Evolutionary conservation across 2,329 filamentous ascomycete genomes (phyloP), one percentile per base, ranked within the genome.

Genomic region (Leptographium radiaticola): DNA sequence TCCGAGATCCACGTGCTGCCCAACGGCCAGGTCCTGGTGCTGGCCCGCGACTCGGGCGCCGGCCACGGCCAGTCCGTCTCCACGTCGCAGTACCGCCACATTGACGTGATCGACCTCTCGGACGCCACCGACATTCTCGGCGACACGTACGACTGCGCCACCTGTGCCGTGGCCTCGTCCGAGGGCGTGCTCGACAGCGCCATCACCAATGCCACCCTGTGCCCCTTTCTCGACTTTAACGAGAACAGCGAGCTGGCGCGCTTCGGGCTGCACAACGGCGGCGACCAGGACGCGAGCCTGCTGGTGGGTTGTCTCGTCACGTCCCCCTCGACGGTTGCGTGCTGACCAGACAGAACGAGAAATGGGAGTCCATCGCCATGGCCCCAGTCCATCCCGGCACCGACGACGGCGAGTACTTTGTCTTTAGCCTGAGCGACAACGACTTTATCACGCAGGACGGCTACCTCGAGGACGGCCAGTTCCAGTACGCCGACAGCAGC

Each of bases 371-470:
- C 20, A 67, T 89, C 49, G 77, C 79, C 3, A 63, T 87, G 30
- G 73, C 81, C 3, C 81, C 82, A 1, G 75, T 80, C 8, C 64
- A 65, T 52, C 65, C 67, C 4, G 62, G 64, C 20, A 56, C 61
- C 2, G 64, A 67, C 42, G 63, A 66, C 25, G 71, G 78, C 31
- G 79, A 86, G 66, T 87, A 80, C 65, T 87, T 81, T 62, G 63
- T 89, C 38, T 77, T 89, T 57, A 79, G 75, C 13, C 67, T 86
- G 49, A 84, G 77, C 54, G 85, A 88, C 61, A 86, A 89, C 62
- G 84, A 89, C 64, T 87, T 87, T 60, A 81, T 88, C 54, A 87
- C 84, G 0, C 83, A 87, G 64, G 71, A 87, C 64, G 82, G 80
- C 71, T 62, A 25, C 58, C 75, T 83, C 65, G 76, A 85, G 59